Evolutionary conservation across 1,139 yeast species (phyloP), one percentile per base, ranked within the genome.

Genomic region (Nakaseomyces delphensis): DNA sequence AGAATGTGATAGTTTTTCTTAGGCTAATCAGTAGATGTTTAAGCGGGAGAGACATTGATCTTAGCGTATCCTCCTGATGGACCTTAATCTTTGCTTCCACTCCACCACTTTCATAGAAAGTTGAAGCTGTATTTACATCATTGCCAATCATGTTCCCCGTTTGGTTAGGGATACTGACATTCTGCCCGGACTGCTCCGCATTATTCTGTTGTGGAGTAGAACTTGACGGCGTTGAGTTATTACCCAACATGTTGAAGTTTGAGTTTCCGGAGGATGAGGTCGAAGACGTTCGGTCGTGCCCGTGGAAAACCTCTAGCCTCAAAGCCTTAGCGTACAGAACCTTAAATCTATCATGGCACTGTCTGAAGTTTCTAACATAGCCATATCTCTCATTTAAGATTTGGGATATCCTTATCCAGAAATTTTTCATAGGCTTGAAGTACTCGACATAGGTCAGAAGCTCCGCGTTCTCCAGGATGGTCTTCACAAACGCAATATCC

Each of bases 351-450:
- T 54, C 57, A 39, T 54, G 56, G 33, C 56, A 53, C 42, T 54
- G 57, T 35, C 57, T 44, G 13, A 50, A 44, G 40, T 54, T 54
- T 40, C 57, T 48, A 18, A 43, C 45, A 38, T 42, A 46, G 4
- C 44, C 43, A 36, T 46, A 46, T 30, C 43, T 44, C 16, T 50
- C 45, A 10, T 38, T 36, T 31, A 54, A 31, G 5, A 48, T 43
- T 24, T 44, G 41, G 6, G 56, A 48, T 7, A 53, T 46, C 32
- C 48, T 47, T 10, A 48, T 43, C 56, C 57, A 53, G 41, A 52
- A 54, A 35, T 51, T 53, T 37, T 54, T 54, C 57, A 54, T 54
- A 9, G 57, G 57, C 45, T 54, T 54, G 40, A 49, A 53, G 43
- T 47, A 54, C 40, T 54, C 57, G 3, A 53, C 50, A 41, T 41